phyloP scores from a whole-genome alignment of 2,329 filamentous ascomycete species.

The Alternaria sp. region DNA sequence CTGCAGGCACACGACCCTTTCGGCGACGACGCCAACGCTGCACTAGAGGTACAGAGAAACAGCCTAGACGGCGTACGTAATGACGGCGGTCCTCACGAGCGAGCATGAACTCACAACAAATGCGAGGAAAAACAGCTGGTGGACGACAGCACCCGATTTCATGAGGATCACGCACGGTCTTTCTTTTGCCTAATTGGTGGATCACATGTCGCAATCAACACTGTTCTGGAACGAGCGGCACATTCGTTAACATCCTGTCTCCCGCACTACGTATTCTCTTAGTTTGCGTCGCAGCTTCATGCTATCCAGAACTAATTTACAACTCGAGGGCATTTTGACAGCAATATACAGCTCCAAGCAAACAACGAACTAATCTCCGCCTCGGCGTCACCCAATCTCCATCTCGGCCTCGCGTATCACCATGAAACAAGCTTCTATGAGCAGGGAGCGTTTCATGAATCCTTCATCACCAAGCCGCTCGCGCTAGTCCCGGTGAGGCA shows the following conservation, averaged over 20 bases:
- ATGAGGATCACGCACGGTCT: neutral
- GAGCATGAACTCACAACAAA: neutral
- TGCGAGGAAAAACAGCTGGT: too few relatives aligned
- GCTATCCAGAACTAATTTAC: neutral
- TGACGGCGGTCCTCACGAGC: neutral
- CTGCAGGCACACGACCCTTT: neutral
- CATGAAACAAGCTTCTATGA: slow-evolving; percentile 25
- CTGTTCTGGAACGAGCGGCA: neutral
- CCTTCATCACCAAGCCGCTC: slow-evolving; percentile 19
- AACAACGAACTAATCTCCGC: slow-evolving; percentile 1
- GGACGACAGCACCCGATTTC: neutral
- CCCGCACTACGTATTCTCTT: neutral
- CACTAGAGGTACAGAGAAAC: neutral
- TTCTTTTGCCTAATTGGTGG: neutral
- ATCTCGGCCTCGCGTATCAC: slow-evolving; percentile 6
- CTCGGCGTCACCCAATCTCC: slow-evolving; percentile 15
- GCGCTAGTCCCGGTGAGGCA: slow-evolving; percentile 8
- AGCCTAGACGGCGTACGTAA: neutral
- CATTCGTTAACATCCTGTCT: neutral
- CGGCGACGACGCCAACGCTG: neutral
- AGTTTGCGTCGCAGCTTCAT: neutral
- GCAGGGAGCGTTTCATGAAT: slow-evolving; percentile 19
- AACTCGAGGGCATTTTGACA: neutral
- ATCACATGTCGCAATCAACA: neutral
- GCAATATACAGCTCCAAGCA: neutral